These are phyloP conservation scores for Coemansia sp. DNA, from an alignment of 192 early-diverging fungal species.

Conservation along the genomic window DNA sequence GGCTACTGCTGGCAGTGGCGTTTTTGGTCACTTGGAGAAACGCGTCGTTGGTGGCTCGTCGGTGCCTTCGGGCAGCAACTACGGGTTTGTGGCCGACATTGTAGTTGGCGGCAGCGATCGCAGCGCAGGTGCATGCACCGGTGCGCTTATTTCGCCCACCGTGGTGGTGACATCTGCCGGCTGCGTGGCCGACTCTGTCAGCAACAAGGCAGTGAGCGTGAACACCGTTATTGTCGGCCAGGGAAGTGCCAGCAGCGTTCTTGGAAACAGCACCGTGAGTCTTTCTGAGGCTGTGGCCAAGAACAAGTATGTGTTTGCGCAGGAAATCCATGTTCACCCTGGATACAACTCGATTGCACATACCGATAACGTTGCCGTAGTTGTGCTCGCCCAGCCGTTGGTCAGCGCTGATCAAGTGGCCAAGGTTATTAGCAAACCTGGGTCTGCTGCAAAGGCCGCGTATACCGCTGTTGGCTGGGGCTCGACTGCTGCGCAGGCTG, in stretches of 20 bases:
- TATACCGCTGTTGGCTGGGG: conserved; percentile 43
- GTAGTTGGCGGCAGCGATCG: conserved; percentile 17
- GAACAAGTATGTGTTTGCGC: conserved; percentile 26
- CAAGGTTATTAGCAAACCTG: conserved; percentile 43
- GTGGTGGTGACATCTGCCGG: conserved; percentile 34
- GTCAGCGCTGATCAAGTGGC: conserved; percentile 17
- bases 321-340: conserved; percentile 35
- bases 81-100: conserved; percentile 37
- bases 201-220: conserved; percentile 43
- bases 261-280: conserved; percentile 21
- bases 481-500: background rate
- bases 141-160: conserved; percentile 42
- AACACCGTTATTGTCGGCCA: conserved; percentile 37
- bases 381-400: conserved; percentile 37
- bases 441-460: conserved; percentile 8
- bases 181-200: conserved; percentile 47
- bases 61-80: conserved; percentile 8
- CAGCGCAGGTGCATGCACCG: conserved; percentile 32
- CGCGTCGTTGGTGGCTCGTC: conserved; percentile 33
- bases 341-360: conserved; percentile 52
- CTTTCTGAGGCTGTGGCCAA: conserved; percentile 13
- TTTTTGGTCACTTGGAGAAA: conserved; percentile 24
- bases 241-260: conserved; percentile 13
- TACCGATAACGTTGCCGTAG: conserved; percentile 48
- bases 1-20: conserved; percentile 37